Percentiles rank a stretch among this genome's conserved stretches.
Evolutionary conservation across 129 eudicot genomes (phyloP).

Genomic region (Calendula officinalis): DNA sequence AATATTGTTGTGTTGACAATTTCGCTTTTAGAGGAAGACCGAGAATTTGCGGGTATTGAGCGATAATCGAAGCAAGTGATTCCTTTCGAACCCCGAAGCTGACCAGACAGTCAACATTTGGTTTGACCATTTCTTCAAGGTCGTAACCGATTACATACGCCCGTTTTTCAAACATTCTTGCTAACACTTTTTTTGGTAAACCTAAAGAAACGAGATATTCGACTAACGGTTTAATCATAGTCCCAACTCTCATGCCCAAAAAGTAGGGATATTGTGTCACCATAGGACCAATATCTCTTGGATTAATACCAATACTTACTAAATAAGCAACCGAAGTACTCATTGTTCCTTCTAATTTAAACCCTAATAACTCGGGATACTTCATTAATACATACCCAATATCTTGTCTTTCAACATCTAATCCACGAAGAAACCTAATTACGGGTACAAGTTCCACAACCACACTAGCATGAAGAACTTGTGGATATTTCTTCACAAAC

Average conservation of each 20-base stretch:
- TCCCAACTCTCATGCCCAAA: slow-evolving; percentile 76
- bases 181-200: slow-evolving; percentile 52
- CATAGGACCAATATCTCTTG: slow-evolving; percentile 79
- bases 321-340: slow-evolving; percentile 74
- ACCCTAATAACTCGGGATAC: slow-evolving; percentile 69
- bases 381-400: slow-evolving; percentile 64
- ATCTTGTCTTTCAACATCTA: slow-evolving; percentile 64
- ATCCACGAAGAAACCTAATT: slow-evolving; percentile 59
- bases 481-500: slow-evolving; percentile 65
- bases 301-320: slow-evolving; percentile 69
- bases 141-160: slow-evolving; percentile 57
- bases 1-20: slow-evolving; percentile 52
- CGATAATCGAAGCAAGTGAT: slow-evolving; percentile 45
- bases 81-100: slow-evolving; percentile 59
- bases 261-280: slow-evolving; percentile 64
- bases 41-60: slow-evolving; percentile 59
- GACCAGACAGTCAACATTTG: slow-evolving; percentile 59
- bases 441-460: slow-evolving; percentile 73
- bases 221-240: slow-evolving; percentile 68
- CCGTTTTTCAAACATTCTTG: slow-evolving; percentile 61
- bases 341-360: slow-evolving; percentile 76
- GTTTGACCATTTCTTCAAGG: slow-evolving; percentile 51
- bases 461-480: slow-evolving; percentile 63
- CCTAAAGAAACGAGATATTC: slow-evolving; percentile 56
- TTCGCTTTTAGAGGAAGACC: slow-evolving; percentile 67